Evolutionary conservation across 768 basidiomycete genomes (phyloP).

Genomic region (Ramaria rubella): DNA sequence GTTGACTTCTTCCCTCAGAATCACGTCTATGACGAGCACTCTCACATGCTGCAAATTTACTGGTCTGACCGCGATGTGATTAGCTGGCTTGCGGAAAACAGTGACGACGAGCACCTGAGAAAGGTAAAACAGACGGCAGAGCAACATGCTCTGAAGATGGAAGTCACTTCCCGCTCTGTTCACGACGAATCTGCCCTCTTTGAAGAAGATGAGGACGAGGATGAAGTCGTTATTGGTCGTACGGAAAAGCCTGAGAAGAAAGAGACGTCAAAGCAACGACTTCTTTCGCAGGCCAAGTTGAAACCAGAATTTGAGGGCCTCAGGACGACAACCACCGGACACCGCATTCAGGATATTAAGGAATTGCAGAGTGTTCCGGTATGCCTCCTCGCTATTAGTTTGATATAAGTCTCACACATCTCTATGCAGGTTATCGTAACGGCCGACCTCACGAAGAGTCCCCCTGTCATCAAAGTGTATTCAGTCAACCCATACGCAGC

Average conservation of each 20-base stretch:
- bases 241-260: constrained; percentile 35
- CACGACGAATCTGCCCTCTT: constrained; percentile 86
- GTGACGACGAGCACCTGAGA: constrained; percentile 92
- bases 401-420: constrained; percentile 7
- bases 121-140: constrained; percentile 92
- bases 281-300: constrained; percentile 67
- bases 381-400: constrained; percentile 26
- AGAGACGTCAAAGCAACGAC: constrained; percentile 72
- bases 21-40: constrained; percentile 93
- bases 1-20: constrained; percentile 48
- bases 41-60: constrained; percentile 87
- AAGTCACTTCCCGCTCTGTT: constrained; percentile 75
- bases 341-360: constrained; percentile 91
- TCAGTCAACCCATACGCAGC: constrained; percentile 88
- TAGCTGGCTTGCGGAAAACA: constrained; percentile 89
- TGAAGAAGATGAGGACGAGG: constrained; percentile 81
- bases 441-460: constrained; percentile 91
- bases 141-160: constrained; percentile 87
- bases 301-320: constrained; percentile 82
- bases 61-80: constrained; percentile 96
- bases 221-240: constrained; percentile 75
- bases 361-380: constrained; percentile 93
- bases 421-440: constrained; percentile 78
- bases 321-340: constrained; percentile 64
- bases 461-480: constrained; percentile 95